Percentiles rank a stretch among this genome's conserved stretches.
Conservation (phyloP, 2,329 filamentous ascomycete species). For the Aspergillus niger region DNA sequence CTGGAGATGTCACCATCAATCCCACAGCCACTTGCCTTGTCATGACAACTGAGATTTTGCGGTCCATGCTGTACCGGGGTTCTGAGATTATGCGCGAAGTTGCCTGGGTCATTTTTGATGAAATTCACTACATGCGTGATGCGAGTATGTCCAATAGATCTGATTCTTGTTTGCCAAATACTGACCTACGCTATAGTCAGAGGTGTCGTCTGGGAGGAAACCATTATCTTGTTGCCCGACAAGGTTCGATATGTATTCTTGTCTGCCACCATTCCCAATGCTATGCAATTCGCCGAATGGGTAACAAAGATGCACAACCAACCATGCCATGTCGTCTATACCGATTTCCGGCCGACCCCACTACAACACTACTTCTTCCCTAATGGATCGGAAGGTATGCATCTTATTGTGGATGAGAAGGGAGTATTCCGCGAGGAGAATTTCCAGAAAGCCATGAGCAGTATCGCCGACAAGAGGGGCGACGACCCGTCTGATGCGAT, state of each 20-base stretch:
- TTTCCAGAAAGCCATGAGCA: slow-evolving; percentile 92
- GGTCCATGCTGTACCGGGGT: slow-evolving; percentile 96
- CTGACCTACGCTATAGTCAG: slow-evolving; percentile 53
- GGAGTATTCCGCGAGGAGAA: slow-evolving; percentile 95
- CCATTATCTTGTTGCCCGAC: slow-evolving; percentile 94
- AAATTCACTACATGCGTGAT: slow-evolving; percentile 98
- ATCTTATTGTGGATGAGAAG: slow-evolving; percentile 94
- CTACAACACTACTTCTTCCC: slow-evolving; percentile 98
- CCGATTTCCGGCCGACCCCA: slow-evolving; percentile 94
- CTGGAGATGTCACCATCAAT: slow-evolving; percentile 98
- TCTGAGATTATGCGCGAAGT: slow-evolving; percentile 99
- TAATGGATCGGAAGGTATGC: slow-evolving; percentile 85
- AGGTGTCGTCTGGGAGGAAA: slow-evolving; percentile 99
- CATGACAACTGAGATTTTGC: slow-evolving; percentile 99
- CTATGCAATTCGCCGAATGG: slow-evolving; percentile 99
- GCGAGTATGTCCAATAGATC: slow-evolving; percentile 54
- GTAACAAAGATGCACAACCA: slow-evolving; percentile 97
- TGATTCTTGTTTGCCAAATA: background rate
- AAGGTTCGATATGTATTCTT: slow-evolving; percentile 99
- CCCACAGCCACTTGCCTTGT: slow-evolving; percentile 96
- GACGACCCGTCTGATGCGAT: slow-evolving; percentile 77
- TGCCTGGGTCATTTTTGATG: slow-evolving; percentile 96
- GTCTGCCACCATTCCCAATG: slow-evolving; percentile 96
- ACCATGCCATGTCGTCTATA: slow-evolving; percentile 98
- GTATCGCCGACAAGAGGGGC: slow-evolving; percentile 84